Evolutionary conservation across 139 green algal species (phyloP).

Genomic region (Volvox africanus): DNA sequence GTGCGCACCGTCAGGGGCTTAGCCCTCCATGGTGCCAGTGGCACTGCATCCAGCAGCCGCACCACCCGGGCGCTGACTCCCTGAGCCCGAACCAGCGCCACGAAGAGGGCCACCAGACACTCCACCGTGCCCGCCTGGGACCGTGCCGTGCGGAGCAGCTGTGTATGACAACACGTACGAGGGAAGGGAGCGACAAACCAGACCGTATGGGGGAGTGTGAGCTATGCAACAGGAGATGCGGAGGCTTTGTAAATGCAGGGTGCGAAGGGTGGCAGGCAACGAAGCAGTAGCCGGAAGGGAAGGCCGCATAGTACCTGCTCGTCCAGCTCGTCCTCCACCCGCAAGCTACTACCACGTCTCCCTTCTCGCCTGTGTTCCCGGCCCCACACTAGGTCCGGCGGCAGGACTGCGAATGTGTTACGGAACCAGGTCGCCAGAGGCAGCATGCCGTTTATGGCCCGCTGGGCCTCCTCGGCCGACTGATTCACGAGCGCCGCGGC

Average conservation of each 20-base stretch:
- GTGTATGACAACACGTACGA: background rate
- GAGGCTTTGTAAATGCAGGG: too few species aligned
- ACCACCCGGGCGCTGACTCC: slow-evolving; percentile 70
- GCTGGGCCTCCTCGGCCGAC: slow-evolving; percentile 29
- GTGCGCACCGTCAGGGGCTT: background rate
- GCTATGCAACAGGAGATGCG: too few species aligned
- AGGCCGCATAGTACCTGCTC: background rate
- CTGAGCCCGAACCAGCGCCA: slow-evolving; percentile 75
- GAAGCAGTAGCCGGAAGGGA: too few species aligned
- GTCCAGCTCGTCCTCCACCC: background rate
- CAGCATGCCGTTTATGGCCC: slow-evolving; percentile 50
- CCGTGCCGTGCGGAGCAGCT: slow-evolving; percentile 40
- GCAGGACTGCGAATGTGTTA: slow-evolving; percentile 25
- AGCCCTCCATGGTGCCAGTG: slow-evolving; percentile 26
- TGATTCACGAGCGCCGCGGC: slow-evolving; percentile 21
- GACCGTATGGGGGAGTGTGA: too few species aligned
- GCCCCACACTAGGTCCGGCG: slow-evolving; percentile 26
- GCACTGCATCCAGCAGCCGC: slow-evolving; percentile 54
- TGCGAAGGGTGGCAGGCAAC: too few species aligned
- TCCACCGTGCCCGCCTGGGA: slow-evolving; percentile 59
- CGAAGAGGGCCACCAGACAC: slow-evolving; percentile 79
- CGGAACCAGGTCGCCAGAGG: slow-evolving; percentile 64
- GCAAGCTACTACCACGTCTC: too few species aligned
- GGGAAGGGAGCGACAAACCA: too few species aligned
- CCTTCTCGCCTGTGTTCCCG: background rate